Conservation (phyloP, 2,329 filamentous ascomycete genomes). For the Penicillium sp. region DNA sequence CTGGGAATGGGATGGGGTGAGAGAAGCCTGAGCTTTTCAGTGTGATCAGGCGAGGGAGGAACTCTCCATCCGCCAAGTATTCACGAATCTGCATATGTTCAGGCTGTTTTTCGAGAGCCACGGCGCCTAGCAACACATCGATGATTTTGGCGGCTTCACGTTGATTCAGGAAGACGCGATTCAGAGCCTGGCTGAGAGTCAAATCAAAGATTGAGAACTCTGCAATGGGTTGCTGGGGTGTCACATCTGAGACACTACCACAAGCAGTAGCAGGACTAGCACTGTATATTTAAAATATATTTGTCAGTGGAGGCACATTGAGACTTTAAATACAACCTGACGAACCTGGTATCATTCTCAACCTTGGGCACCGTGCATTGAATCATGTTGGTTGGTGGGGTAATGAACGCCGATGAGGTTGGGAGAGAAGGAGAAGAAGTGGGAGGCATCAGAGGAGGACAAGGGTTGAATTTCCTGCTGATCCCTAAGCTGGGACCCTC, state of each 20-base stretch:
- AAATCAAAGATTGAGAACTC: slow-evolving; percentile 2
- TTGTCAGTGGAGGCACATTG: neutral
- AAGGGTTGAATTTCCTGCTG: neutral
- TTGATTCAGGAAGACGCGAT: neutral
- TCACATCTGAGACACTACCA: neutral
- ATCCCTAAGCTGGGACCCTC: neutral
- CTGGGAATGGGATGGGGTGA: neutral
- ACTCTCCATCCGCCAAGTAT: slow-evolving; percentile 6
- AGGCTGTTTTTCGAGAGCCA: neutral
- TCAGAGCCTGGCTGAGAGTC: neutral
- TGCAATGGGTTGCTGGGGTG: neutral
- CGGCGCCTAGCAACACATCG: neutral
- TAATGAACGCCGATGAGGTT: neutral
- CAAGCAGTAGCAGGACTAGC: too few relatives aligned
- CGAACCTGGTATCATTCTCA: neutral
- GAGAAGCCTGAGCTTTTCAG: neutral
- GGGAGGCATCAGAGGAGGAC: neutral
- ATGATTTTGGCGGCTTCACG: neutral
- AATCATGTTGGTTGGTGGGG: neutral
- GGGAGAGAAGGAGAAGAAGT: neutral
- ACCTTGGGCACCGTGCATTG: neutral
- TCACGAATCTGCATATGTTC: slow-evolving; percentile 6
- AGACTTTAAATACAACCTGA: too few relatives aligned
- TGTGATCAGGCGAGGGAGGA: slow-evolving; percentile 6
- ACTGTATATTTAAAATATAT: neutral